phyloP scores from a whole-genome alignment of 768 basidiomycete species.

The Strobilomyces echinocephalus region DNA sequence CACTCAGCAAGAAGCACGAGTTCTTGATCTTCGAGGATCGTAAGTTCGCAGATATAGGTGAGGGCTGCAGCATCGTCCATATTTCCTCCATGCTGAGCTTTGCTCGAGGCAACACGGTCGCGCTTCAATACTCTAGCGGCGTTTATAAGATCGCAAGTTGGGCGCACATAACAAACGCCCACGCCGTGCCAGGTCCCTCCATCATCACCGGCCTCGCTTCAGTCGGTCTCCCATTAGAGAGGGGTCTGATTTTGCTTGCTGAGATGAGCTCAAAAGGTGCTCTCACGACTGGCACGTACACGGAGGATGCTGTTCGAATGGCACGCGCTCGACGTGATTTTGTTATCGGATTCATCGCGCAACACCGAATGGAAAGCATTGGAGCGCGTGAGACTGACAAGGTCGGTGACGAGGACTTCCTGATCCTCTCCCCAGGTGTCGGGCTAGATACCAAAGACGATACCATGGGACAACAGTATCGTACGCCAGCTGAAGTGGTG shows the following conservation, averaged over 20 bases:
- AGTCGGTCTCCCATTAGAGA: slow-evolving; percentile 74
- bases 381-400: slow-evolving; percentile 33
- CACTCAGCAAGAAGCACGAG: slow-evolving; percentile 74
- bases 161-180: slow-evolving; percentile 97
- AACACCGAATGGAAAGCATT: slow-evolving; percentile 72
- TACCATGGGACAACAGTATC: slow-evolving; percentile 90
- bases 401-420: slow-evolving; percentile 64
- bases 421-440: slow-evolving; percentile 91
- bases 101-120: slow-evolving; percentile 87
- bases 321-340: slow-evolving; percentile 78
- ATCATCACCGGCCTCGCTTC: slow-evolving; percentile 86
- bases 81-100: background rate
- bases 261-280: slow-evolving; percentile 94
- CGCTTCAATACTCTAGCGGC: slow-evolving; percentile 89
- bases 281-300: slow-evolving; percentile 80
- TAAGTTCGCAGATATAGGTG: slow-evolving; percentile 98
- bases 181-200: slow-evolving; percentile 93
- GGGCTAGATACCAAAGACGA: slow-evolving; percentile 78
- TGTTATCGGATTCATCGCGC: slow-evolving; percentile 95
- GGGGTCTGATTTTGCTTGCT: slow-evolving; percentile 86
- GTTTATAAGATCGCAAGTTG: slow-evolving; percentile 91
- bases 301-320: slow-evolving; percentile 80
- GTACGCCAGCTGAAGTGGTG: slow-evolving; percentile 83
- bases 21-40: slow-evolving; percentile 98
- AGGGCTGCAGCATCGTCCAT: slow-evolving; percentile 12